Percentiles rank a stretch among this genome's conserved stretches.
phyloP scores from a whole-genome alignment of 805 yeast species.

The Ogataea minuta region DNA sequence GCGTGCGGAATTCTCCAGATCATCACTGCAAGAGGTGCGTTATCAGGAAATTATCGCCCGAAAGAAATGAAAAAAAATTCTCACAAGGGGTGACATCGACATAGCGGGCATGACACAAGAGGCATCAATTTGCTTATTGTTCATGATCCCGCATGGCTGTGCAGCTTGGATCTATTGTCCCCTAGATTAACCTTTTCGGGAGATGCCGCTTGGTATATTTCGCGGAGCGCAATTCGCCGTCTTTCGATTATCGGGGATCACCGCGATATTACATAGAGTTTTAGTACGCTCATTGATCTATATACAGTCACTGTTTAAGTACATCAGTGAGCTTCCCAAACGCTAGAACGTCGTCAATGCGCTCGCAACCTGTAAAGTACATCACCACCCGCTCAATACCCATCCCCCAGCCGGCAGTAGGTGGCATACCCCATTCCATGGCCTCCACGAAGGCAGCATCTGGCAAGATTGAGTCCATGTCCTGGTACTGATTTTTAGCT shows the following conservation, averaged over 20 bases:
- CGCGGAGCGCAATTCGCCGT: not conserved
- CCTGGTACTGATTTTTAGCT: slow-evolving; percentile 47
- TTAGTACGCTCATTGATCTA: not conserved
- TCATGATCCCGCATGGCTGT: not conserved
- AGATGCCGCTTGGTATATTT: not conserved
- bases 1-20: not conserved
- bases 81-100: too few relatives aligned
- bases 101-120: too few relatives aligned
- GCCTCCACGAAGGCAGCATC: slow-evolving; percentile 69
- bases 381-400: slow-evolving; percentile 88
- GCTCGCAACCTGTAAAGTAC: slow-evolving; percentile 60
- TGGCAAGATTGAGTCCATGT: slow-evolving; percentile 63
- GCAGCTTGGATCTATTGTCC: not conserved
- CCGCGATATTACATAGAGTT: too few relatives aligned
- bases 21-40: slow-evolving; percentile 4
- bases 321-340: slow-evolving; percentile 78
- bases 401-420: slow-evolving; percentile 97
- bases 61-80: not conserved
- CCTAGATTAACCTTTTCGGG: not conserved
- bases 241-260: too few relatives aligned
- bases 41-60: slow-evolving; percentile 3
- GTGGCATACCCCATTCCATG: slow-evolving; percentile 94
- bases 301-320: slow-evolving; percentile 45
- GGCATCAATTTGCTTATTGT: slow-evolving; percentile 1
- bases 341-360: slow-evolving; percentile 74